Base-by-base conservation (phyloP, 2,329 filamentous ascomycete species). In the Ophiostoma sp. region DNA sequence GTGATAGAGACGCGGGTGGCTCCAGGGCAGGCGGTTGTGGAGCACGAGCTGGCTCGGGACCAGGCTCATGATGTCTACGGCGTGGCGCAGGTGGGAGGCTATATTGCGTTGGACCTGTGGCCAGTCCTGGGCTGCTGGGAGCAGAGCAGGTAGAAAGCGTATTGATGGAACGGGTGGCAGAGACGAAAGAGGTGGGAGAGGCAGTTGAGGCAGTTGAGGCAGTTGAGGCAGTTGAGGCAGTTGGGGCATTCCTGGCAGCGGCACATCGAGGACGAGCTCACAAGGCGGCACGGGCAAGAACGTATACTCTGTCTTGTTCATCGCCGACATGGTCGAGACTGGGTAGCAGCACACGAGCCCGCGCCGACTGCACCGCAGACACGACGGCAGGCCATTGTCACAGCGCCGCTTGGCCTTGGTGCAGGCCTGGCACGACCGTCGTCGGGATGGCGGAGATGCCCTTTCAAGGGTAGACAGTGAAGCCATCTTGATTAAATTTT, bases 361-460 rank as follows among this genome's bases (percentile, higher is more conserved):
- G 41, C 83, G 80, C 68, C 81, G 80, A 0, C 76, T 74, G 73
- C 85, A 88, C 60, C 85, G 80, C 16, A 80, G 75, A 72, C 85
- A 88, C 12, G 78, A 73, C 1, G 85, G 85, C 14, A 79, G 73
- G 18, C 78, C 79, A 49, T 83, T 79, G 71, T 85, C 82, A 74
- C 85, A 87, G 64, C 82, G 82, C 14, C 85, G 80, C 74, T 87
- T 87, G 38, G 84, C 80, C 72, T 80, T 82, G 64, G 81, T 84
- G 76, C 85, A 87, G 40, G 81, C 80, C 3, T 79, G 77, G 72
- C 85, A 88, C 3, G 85, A 84, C 75, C 85, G 87, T 64, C 84
- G 82, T 68, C 81, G 76, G 4, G 79, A 79, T 62, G 79, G 82
- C 45, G 80, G 81, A 75, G 82, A 82, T 40, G 71, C 75, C 67